These are phyloP conservation scores for Globisporangium polare DNA, from an alignment of 352 stramenopile genomes.

Conservation along the genomic window DNA sequence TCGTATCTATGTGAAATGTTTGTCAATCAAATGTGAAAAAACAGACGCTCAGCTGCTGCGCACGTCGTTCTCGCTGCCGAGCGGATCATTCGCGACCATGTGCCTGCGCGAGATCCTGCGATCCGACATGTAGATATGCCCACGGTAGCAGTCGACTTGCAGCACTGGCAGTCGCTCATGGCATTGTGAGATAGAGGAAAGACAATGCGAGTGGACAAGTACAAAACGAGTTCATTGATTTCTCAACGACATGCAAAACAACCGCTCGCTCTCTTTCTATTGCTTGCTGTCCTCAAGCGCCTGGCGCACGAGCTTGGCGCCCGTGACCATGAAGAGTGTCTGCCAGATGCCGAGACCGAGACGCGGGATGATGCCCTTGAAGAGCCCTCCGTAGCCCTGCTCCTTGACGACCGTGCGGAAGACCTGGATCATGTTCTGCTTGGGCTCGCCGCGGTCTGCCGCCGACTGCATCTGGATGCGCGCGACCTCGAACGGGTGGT, in stretches of 20 bases:
- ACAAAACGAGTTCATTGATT: slow-evolving; percentile 6
- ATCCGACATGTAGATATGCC: slow-evolving; percentile 24
- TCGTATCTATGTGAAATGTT: neutral
- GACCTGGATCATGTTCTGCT: slow-evolving; percentile 89
- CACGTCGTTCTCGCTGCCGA: slow-evolving; percentile 56
- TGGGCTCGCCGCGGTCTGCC: slow-evolving; percentile 82
- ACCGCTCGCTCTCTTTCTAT: slow-evolving; percentile 10
- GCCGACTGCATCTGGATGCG: slow-evolving; percentile 92
- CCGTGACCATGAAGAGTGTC: slow-evolving; percentile 92
- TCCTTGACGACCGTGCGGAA: slow-evolving; percentile 85
- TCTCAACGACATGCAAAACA: slow-evolving; percentile 1
- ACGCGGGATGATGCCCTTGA: slow-evolving; percentile 89
- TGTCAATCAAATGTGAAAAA: neutral
- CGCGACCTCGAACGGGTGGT: slow-evolving; percentile 91
- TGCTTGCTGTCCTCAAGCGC: slow-evolving; percentile 61
- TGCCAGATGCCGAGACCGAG: slow-evolving; percentile 88
- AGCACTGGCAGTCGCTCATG: neutral
- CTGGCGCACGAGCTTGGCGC: slow-evolving; percentile 87
- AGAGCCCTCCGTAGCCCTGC: slow-evolving; percentile 77
- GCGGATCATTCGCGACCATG: slow-evolving; percentile 77
- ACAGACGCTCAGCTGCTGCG: slow-evolving; percentile 10
- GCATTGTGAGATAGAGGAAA: neutral
- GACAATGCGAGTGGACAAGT: neutral
- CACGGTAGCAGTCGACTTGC: too few species aligned
- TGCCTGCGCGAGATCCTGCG: slow-evolving; percentile 66